Conservation (phyloP, 331 rosid species). For the Malus hybrid region DNA sequence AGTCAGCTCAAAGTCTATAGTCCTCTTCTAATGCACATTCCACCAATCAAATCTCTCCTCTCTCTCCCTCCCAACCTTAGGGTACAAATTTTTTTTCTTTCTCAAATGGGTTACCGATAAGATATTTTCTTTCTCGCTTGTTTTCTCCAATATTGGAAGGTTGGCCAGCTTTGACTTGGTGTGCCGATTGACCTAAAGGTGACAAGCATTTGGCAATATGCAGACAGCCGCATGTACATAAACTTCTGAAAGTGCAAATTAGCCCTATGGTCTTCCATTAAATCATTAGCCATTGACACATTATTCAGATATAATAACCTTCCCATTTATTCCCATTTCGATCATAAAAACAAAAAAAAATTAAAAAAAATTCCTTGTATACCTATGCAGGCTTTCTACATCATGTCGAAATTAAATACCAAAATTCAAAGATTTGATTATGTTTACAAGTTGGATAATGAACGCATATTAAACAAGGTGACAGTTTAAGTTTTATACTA, state of each 20-base stretch:
- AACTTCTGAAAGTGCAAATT: conserved; percentile 14
- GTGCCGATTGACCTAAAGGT: conserved; percentile 19
- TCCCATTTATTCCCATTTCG: background rate
- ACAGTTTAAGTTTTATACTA: background rate
- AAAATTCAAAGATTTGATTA: conserved; percentile 5
- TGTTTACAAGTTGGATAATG: conserved; percentile 10
- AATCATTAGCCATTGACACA: conserved; percentile 22
- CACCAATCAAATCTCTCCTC: conserved; percentile 20
- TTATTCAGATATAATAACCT: background rate
- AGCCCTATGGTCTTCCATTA: conserved; percentile 15
- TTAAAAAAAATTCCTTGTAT: background rate
- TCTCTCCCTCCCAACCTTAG: conserved; percentile 12
- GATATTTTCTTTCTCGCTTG: conserved; percentile 9
- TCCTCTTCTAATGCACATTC: conserved; percentile 25
- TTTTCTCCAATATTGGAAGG: conserved; percentile 12
- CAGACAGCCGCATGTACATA: conserved; percentile 18
- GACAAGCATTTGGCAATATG: conserved; percentile 19
- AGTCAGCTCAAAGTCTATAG: conserved; percentile 34
- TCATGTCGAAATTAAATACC: background rate
- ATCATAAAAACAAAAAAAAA: background rate
- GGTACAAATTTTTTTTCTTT: conserved; percentile 7
- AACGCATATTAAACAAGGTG: conserved; percentile 1
- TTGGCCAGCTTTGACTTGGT: conserved; percentile 40
- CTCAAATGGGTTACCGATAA: conserved; percentile 13
- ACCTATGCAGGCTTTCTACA: too few species aligned